These are phyloP conservation scores for Talaromyces sp. DNA, from an alignment of 2,329 filamentous ascomycete species.

Conservation along the genomic window DNA sequence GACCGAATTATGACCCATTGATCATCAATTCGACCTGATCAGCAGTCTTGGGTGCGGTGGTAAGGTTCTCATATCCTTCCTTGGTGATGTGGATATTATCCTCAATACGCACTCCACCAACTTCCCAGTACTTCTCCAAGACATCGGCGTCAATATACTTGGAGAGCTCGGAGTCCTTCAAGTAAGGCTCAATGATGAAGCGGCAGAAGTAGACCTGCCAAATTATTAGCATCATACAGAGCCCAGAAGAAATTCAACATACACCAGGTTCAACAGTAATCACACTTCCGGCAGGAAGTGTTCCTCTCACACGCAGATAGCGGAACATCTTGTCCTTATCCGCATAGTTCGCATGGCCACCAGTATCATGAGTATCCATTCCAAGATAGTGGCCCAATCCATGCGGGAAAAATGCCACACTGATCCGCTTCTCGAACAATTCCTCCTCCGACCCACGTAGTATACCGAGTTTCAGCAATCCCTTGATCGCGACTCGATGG, in stretches of 20 bases:
- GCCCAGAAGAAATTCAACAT: slow-evolving; percentile 37
- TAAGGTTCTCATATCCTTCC: slow-evolving; percentile 78
- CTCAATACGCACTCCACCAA: slow-evolving; percentile 91
- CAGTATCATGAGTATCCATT: slow-evolving; percentile 88
- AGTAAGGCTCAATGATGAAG: slow-evolving; percentile 80
- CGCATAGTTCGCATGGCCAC: slow-evolving; percentile 71
- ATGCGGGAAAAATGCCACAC: slow-evolving; percentile 87
- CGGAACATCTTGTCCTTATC: slow-evolving; percentile 83
- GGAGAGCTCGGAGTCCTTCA: slow-evolving; percentile 68
- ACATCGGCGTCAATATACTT: slow-evolving; percentile 74
- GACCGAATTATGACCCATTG: no score
- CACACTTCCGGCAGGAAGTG: slow-evolving; percentile 73
- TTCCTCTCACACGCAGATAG: slow-evolving; percentile 77
- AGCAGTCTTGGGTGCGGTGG: slow-evolving; percentile 70
- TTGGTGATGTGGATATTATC: slow-evolving; percentile 82
- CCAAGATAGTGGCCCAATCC: slow-evolving; percentile 88
- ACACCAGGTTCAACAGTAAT: slow-evolving; percentile 94
- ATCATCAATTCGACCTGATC: slow-evolving; percentile 58
- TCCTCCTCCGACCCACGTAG: slow-evolving; percentile 65
- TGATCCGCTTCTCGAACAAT: slow-evolving; percentile 75
- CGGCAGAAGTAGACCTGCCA: slow-evolving; percentile 79
- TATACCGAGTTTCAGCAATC: slow-evolving; percentile 70
- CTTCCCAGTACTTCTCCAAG: slow-evolving; percentile 76
- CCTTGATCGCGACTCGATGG: slow-evolving; percentile 68
- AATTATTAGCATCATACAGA: not conserved